Conservation (phyloP, 2,329 filamentous ascomycete species). For the Torrubiella hemipterigena region DNA sequence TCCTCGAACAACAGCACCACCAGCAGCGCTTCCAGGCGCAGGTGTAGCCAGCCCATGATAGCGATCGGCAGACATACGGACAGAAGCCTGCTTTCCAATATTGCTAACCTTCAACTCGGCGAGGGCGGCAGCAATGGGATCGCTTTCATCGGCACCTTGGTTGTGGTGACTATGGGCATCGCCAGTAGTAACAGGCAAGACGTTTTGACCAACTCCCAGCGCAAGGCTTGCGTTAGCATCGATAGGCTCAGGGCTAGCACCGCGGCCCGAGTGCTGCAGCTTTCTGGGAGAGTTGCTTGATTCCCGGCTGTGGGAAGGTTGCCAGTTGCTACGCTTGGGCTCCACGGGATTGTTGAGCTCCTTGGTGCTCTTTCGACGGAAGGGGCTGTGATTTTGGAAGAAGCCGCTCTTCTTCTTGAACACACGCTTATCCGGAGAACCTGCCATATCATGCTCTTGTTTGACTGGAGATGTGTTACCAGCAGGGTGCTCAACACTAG, state of each 20-base stretch:
- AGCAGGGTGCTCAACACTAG: slow-evolving; percentile 69
- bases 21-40: slow-evolving; percentile 35
- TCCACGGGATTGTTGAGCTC: slow-evolving; percentile 34
- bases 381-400: slow-evolving; percentile 87
- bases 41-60: slow-evolving; percentile 92
- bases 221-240: slow-evolving; percentile 89
- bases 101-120: slow-evolving; percentile 81
- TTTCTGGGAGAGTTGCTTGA: slow-evolving; percentile 21
- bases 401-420: slow-evolving; percentile 69
- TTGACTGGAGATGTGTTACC: slow-evolving; percentile 66
- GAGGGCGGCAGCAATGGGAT: slow-evolving; percentile 85
- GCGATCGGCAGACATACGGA: slow-evolving; percentile 85
- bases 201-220: slow-evolving; percentile 88
- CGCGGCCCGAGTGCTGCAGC: slow-evolving; percentile 27
- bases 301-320: slow-evolving; percentile 20
- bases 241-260: slow-evolving; percentile 67
- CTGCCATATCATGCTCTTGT: slow-evolving; percentile 34
- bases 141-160: slow-evolving; percentile 47
- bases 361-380: slow-evolving; percentile 83
- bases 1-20: slow-evolving; percentile 49
- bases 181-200: slow-evolving; percentile 81
- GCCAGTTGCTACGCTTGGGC: slow-evolving; percentile 49
- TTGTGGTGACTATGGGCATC: slow-evolving; percentile 39
- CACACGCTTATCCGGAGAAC: slow-evolving; percentile 52
- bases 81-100: slow-evolving; percentile 63